Base-by-base conservation (phyloP, 345 rosid genomes). In the Arabis hirsuta region DNA sequence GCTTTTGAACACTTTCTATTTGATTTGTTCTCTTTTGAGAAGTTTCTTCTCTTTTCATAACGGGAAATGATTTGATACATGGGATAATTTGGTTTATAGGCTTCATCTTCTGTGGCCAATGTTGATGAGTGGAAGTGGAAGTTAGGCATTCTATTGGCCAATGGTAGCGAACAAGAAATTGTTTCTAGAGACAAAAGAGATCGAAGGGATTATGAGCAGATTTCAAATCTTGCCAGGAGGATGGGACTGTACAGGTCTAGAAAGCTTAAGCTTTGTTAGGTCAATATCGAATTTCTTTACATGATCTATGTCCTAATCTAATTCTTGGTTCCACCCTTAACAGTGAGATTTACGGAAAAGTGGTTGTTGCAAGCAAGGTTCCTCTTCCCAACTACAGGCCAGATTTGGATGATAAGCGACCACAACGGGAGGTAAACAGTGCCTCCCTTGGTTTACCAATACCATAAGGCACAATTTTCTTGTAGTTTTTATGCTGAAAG, bases 111-210 rank as follows among this genome's bases (percentile, higher is more conserved):
- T 2, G 97, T 91, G 68, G 96, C 87, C 73, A 95, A 95, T 81
- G 83, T 95, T 58, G 88, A 91, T 65, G 98, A 90, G 69, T 95
- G 99, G 99, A 95, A 91, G 75, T 95, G 99, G 99, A 95, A 95
- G 79, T 90, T 95, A 69, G 79, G 92, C 32, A 78, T 91, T 82
- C 69, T 95, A 39, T 57, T 86, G 69, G 93, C 86, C 20, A 90
- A 77, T 47, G 97, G 84, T 65, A 86, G 82, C 67, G 96, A 95
- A 61, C 88, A 83, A 74, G 99, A 95, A 79, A 83, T 95, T 70
- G 86, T 90, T 19, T 91, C 98, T 50, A 84, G 88, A 74, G 97
- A 95, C 81, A 88, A 87, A 81, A 83, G 91, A 62, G 99, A 95
- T 73, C 90, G 98, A 73, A 87, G 99, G 81, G 98, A 95, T 65